Base-by-base conservation (phyloP, 2,329 filamentous ascomycete species). In the Colletotrichum simmondsii region DNA sequence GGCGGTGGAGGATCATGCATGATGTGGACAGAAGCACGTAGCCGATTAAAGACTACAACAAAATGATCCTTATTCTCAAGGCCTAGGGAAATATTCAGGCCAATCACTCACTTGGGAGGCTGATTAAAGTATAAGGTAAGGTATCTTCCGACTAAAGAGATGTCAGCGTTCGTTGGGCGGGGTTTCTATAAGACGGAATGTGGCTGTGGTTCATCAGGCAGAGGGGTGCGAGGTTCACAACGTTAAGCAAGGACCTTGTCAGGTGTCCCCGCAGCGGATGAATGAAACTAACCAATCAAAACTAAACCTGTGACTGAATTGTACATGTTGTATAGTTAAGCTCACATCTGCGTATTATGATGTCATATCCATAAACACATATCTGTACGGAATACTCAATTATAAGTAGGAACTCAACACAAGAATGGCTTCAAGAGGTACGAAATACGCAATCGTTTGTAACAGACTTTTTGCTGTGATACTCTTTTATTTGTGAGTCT, bases 1-100 rank as follows among this genome's bases (percentile, higher is more conserved):
- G 93, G 93, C 30, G 93, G 92, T 5, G 81, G 81, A 19, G 77
- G 77, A 67, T 19, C 58, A 28, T 74, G n/a, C 68, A 69, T 72
- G 7, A 11, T 35, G 24, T 61, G n/a, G 49, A 14, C 16, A 8
- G 5, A 35, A 5, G 11, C 37, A 24, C 10, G 26, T 2, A 19
- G 14, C 24, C 5, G 19, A 26, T 22, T 12, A 32, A 24, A 12
- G 32, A 11, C 6, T 49, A 49, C 8, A 49, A n/a, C 42, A 49
- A 49, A 7, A 46, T 16, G 35, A 42, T 42, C 37, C 37, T 19
- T 8, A 19, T 42, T 42, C 7, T 49, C 19, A 10, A 49, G 42
- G 7, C 16, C 10, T 19, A 22, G 7, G 19, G 22, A 22, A n/a
- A 19, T 4, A 8, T 49, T n/a, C 19, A 22, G 19, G 42, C 42